Evolutionary conservation across 2,329 filamentous ascomycete species (phyloP).

Genomic region (Pseudocercospora pini-densiflorae): DNA sequence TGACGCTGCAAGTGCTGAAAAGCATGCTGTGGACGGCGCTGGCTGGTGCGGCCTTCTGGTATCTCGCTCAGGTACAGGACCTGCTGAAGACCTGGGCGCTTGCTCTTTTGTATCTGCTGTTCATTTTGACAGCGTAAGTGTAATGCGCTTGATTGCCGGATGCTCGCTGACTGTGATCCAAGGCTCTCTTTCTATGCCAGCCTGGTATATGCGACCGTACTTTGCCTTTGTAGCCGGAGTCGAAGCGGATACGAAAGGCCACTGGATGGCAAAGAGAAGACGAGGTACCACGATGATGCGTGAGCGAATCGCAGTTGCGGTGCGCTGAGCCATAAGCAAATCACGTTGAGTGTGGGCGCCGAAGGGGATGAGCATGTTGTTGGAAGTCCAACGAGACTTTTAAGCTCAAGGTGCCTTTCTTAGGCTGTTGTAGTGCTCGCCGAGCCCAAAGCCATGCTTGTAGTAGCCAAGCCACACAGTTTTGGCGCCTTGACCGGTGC

Average conservation of each 20-base stretch:
- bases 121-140: slow-evolving; percentile 17
- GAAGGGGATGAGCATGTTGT: neutral
- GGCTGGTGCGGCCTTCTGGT: slow-evolving; percentile 16
- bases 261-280: neutral
- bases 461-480: slow-evolving; percentile 93
- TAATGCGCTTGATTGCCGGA: neutral
- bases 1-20: slow-evolving; percentile 28
- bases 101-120: slow-evolving; percentile 8
- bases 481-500: slow-evolving; percentile 41
- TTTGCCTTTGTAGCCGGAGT: slow-evolving; percentile 15
- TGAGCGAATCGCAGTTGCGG: neutral
- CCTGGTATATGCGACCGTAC: slow-evolving; percentile 12
- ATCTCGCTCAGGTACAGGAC: slow-evolving; percentile 10
- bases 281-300: neutral
- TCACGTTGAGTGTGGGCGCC: neutral
- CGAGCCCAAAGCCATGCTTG: slow-evolving; percentile 87
- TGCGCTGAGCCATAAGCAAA: neutral
- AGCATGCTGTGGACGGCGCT: slow-evolving; percentile 25
- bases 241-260: neutral
- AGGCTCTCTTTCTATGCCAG: slow-evolving; percentile 18
- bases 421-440: slow-evolving; percentile 97
- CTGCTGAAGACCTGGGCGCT: neutral
- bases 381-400: neutral
- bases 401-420: slow-evolving; percentile 36
- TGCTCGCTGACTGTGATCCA: neutral